These are phyloP conservation scores for Melanogaster broomeanus DNA, from an alignment of 768 basidiomycete genomes.

Conservation along the genomic window DNA sequence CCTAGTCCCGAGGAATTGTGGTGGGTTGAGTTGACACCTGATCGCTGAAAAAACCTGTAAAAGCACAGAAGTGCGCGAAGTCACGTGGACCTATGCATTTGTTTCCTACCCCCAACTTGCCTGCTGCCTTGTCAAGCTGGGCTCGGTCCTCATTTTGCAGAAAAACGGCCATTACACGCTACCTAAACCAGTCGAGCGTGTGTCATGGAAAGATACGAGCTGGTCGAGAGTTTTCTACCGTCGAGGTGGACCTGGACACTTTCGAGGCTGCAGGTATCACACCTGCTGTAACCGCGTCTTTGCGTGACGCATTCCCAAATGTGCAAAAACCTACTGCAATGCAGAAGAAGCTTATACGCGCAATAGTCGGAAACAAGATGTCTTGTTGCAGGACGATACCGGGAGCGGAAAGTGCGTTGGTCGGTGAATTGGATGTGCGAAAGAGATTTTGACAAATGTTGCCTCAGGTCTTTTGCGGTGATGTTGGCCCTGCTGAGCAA, in stretches of 20 bases:
- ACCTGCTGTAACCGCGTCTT: conserved; percentile 46
- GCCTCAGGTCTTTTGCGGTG: conserved; percentile 69
- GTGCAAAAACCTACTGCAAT: conserved; percentile 57
- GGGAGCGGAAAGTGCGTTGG: conserved; percentile 75
- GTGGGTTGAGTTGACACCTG: too few relatives aligned
- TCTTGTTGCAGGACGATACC: conserved; percentile 69
- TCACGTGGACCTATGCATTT: conserved; percentile 31
- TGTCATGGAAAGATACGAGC: conserved; percentile 14
- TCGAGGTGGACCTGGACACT: conserved; percentile 13
- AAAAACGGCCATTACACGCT: conserved; percentile 22
- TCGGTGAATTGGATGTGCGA: neutral
- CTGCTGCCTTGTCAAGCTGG: conserved; percentile 5
- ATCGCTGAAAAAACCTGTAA: too few relatives aligned
- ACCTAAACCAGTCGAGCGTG: conserved; percentile 26
- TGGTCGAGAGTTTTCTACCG: neutral
- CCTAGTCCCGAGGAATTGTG: too few relatives aligned
- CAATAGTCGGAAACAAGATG: conserved; percentile 56
- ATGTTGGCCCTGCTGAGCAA: conserved; percentile 67
- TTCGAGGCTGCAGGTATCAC: conserved; percentile 60
- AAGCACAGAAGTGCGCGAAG: too few relatives aligned
- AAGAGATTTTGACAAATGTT: conserved; percentile 3
- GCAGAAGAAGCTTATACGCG: conserved; percentile 64
- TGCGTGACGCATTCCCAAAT: conserved; percentile 62
- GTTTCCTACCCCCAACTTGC: conserved; percentile 6
- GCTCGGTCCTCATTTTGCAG: conserved; percentile 20